Base-by-base conservation (phyloP, 352 stramenopile genomes). In the Pythium monospermum region DNA sequence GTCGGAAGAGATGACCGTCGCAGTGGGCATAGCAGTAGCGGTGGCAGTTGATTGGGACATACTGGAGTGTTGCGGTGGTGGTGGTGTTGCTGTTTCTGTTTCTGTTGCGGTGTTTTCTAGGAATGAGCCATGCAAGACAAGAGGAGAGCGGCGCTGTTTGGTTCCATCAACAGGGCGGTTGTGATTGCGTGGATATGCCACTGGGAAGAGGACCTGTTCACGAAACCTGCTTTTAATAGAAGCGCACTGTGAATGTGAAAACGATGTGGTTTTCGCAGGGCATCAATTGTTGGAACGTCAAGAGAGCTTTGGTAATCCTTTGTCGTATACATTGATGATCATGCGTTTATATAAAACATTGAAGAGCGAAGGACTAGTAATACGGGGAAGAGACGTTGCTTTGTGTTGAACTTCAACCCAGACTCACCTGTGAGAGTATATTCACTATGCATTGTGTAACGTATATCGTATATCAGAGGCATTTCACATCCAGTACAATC, bases 201-300 rank as follows among this genome's bases (percentile, higher is more conserved):
- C 48, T 38, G 49, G 48, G 38, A 57, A 57, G n/a, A n/a, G n/a
- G n/a, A n/a, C n/a, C 49, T 38, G 37, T 41, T 47, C 39, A 57
- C 49, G 37, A 49, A 49, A 57, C 37, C 6, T 42, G 37, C 23
- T 37, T 39, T 12, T 19, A 57, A 49, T 57, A 57, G 37, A 57
- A 19, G 18, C n/a, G n/a, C n/a, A 27, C 49, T 8, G 4, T 16
- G 15, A 22, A 2, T 21, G 3, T 12, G 19, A 15, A 10, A 52
- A 18, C 21, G n/a, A 18, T 27, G 33, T 16, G 13, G 11, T 21
- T 53, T 41, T 16, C n/a, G n/a, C 18, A 2, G 8, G 21, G 7
- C 35, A 53, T 53, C 41, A 4, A 31, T 42, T 42, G 30, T 35
- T n/a, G n/a, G n/a, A n/a, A n/a, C n/a, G n/a, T n/a, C n/a, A n/a